Conservation (phyloP, 2,329 filamentous ascomycete genomes). For the Akanthomyces lecanii region DNA sequence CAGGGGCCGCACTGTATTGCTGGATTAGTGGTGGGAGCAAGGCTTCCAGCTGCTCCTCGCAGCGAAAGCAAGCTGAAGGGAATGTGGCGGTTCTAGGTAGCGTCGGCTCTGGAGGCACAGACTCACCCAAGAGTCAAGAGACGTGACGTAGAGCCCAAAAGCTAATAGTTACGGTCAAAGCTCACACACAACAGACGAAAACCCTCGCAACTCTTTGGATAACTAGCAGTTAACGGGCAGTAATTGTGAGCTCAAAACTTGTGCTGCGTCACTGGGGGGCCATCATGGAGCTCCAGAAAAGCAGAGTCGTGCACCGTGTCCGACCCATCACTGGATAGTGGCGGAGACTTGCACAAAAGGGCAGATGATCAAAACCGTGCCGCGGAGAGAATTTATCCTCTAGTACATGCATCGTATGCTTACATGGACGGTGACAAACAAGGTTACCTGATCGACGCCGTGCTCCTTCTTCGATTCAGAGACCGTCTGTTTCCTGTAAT, state of each 20-base stretch:
- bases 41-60: too few relatives aligned
- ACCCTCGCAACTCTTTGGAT: too few relatives aligned
- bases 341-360: background rate
- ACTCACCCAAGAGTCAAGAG: background rate
- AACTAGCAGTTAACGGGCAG: too few relatives aligned
- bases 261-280: background rate
- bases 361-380: background rate
- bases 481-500: background rate
- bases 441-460: background rate
- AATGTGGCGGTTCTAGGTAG: background rate
- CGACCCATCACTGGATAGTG: background rate
- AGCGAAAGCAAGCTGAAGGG: background rate
- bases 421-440: background rate
- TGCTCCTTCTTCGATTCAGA: background rate
- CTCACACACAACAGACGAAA: background rate
- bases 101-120: background rate
- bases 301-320: background rate
- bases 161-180: background rate
- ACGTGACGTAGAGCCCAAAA: background rate
- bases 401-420: background rate
- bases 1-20: background rate
- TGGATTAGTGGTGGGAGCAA: background rate
- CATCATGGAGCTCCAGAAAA: background rate
- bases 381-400: background rate
- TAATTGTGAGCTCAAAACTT: too few relatives aligned